These are phyloP conservation scores for Acorus calamus DNA, from an alignment of 106 monocot genomes.

Conservation along the genomic window DNA sequence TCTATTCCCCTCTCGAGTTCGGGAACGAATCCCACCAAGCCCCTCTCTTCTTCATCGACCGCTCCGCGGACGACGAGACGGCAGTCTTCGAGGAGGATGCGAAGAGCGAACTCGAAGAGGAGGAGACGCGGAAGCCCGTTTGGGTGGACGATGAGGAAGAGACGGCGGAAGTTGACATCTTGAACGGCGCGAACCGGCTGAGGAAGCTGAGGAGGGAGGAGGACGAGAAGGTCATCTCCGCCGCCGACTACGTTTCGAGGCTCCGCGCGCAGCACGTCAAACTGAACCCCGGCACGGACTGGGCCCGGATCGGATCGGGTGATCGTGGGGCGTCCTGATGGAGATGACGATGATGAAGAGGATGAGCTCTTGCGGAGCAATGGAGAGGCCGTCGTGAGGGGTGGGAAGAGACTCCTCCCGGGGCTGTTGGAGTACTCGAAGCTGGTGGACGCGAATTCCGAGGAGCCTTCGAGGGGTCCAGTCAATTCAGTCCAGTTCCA, in stretches of 20 bases:
- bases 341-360: constrained; percentile 11
- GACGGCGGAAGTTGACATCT: constrained; percentile 36
- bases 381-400: constrained; percentile 44
- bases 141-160: constrained; percentile 83
- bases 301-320: constrained; percentile 39
- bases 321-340: no score
- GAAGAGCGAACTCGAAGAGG: not conserved
- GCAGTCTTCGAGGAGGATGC: constrained; percentile 27
- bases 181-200: constrained; percentile 37
- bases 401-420: constrained; percentile 47
- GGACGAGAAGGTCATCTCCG: constrained; percentile 44
- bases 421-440: constrained; percentile 64
- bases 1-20: constrained; percentile 44
- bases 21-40: constrained; percentile 40
- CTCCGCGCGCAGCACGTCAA: constrained; percentile 61
- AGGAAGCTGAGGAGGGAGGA: constrained; percentile 56
- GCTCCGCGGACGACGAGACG: constrained; percentile 25
- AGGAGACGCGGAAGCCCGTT: constrained; percentile 31
- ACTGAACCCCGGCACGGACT: constrained; percentile 61
- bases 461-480: constrained; percentile 52
- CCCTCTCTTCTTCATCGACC: constrained; percentile 38
- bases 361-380: constrained; percentile 43
- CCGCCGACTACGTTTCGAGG: constrained; percentile 48
- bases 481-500: constrained; percentile 86
- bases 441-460: constrained; percentile 58